Evolutionary conservation across 2,329 filamentous ascomycete genomes (phyloP), one percentile per base, ranked within the genome.

Genomic region (Akanthomyces muscarius): DNA sequence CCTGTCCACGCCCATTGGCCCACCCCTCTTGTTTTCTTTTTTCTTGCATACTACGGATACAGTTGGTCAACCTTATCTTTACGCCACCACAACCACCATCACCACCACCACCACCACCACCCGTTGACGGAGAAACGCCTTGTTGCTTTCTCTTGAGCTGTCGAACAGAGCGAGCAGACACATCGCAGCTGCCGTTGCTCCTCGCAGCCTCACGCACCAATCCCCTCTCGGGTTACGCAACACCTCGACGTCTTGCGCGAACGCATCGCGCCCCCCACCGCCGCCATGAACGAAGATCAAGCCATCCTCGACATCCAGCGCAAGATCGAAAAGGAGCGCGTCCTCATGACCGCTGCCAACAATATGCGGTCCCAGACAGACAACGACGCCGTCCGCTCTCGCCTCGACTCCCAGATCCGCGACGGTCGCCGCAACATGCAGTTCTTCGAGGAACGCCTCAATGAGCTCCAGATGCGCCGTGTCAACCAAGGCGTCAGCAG

Each of bases 321-420:
- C 81, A 98, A 99, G 89, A 98, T 99, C 78, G 92, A 97, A 83
- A 89, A 94, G 76, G 95, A 99, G 80, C 94, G 93, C 83, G 90
- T 89, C 71, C 88, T 98, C 73, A 95, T 99, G 82, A 90, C 90
- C 77, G 94, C 92, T 71, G 94, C 94, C 69, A 95, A 91, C 78
- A 87, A 90, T 71, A 97, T 99, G 93, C 90, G 92, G 78, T 89
- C 93, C 78, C 93, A 95, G 76, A 97, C 94, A 70, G 91, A 92
- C 80, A 99, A 99, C 77, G 90, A 93, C 69, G 85, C 88, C 66
- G 94, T 98, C 68, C 89, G 92, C 73, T 93, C 93, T 70, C 87
- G 92, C 72, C 87, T 97, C 75, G 94, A 98, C 74, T 90, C 89
- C 66, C 92, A 97, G 78, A 96, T 99, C 78, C 90, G 93, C 74